Conservation (phyloP, 2,329 filamentous ascomycete genomes). For the Arachnopeziza araneosa region DNA sequence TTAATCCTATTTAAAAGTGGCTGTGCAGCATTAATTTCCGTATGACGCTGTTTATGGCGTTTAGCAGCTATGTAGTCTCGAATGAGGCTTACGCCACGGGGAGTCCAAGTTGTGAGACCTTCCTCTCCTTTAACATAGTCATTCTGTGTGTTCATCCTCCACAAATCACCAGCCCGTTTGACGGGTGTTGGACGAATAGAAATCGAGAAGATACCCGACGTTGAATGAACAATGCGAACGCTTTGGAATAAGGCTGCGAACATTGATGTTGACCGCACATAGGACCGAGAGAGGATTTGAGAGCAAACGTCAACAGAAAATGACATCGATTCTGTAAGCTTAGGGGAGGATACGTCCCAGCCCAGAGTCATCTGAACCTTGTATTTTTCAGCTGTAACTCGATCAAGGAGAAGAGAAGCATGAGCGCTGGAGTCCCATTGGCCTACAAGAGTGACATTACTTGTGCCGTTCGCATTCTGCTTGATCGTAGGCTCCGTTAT, state of each 20-base stretch:
- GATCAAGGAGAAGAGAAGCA: conserved; percentile 85
- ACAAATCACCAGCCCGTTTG: conserved; percentile 86
- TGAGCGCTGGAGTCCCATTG: conserved; percentile 98
- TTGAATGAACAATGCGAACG: conserved; percentile 79
- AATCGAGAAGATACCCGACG: conserved; percentile 79
- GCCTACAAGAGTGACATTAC: conserved; percentile 76
- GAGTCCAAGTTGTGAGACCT: conserved; percentile 75
- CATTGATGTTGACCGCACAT: conserved; percentile 80
- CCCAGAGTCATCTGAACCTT: conserved; percentile 80
- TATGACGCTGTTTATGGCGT: conserved; percentile 66
- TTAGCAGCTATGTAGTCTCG: conserved; percentile 74
- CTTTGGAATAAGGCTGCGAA: conserved; percentile 84
- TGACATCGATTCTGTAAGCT: conserved; percentile 80
- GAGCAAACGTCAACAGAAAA: conserved; percentile 77
- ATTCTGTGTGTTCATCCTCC: conserved; percentile 91
- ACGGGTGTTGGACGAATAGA: conserved; percentile 83
- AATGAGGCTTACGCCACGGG: conserved; percentile 85
- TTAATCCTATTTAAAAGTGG: conserved; percentile 57
- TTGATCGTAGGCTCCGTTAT: conserved; percentile 73
- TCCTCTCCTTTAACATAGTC: conserved; percentile 98
- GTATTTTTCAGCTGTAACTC: conserved; percentile 87
- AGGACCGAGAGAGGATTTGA: conserved; percentile 78
- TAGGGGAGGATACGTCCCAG: conserved; percentile 81
- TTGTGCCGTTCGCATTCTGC: conserved; percentile 84
- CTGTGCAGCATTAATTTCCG: conserved; percentile 74